Base-by-base conservation (phyloP, 2,329 filamentous ascomycete species). In the Nemania serpens region DNA sequence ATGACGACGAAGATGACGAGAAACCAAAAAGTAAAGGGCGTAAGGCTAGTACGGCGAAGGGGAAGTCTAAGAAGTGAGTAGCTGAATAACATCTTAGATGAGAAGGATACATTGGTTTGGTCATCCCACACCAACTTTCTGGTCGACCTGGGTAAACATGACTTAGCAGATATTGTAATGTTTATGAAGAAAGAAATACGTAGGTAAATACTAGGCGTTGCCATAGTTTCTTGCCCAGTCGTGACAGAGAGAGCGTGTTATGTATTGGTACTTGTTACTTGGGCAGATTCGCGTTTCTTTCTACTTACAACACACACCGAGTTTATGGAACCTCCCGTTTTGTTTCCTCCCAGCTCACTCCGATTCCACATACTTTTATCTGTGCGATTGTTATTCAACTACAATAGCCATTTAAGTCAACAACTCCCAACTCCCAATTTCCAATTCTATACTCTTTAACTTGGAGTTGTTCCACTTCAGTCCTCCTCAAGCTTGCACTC, bases 1-100 rank as follows among this genome's bases (percentile, higher is more conserved):
- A 74, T 45, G 77, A 78, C 12, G 80, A 79, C 17, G 81, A 80
- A 18, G 81, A 79, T 82, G 66, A 86, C 84, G 71, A 77, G 73
- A 47, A 67, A 56, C 62, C 62, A 18, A 65, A 65, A 46, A 18
- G 10, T 45, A 65, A 33, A 10, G 69, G 68, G 37, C 61, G 64
- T 42, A 74, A 73, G 48, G 66, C 67, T 18, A 55, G 63, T 51
- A 65, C 52, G 45, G 63, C 66, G 17, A 74, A 73, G 47, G 66
- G 65, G 43, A 74, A 72, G 64, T 66, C 66, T 39, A 73, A 73
- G 59, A 74, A 74, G 65, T 74, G 56, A 73, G 60, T 20, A 18
- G 34, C 47, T 12, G 20, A 29, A 41, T 42, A 37, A 47, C 48
- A 55, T 55, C 22, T 46, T 58, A 46, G 4, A 17, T 18, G 15